phyloP scores from a whole-genome alignment of 768 basidiomycete genomes.

The Boletus insuetus region DNA sequence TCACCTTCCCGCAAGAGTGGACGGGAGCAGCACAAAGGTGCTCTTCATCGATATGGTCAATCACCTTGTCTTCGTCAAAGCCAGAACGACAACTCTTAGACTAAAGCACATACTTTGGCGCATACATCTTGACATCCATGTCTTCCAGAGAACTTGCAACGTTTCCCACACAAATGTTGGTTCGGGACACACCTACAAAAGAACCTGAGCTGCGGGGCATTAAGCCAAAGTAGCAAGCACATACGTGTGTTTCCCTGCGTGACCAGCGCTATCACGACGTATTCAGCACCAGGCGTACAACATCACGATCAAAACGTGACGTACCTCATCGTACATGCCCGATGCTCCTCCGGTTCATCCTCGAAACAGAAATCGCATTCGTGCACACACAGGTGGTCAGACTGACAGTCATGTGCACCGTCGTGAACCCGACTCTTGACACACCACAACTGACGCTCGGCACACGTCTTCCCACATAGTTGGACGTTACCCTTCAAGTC shows the following conservation, averaged over 20 bases:
- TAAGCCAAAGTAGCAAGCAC: conserved; percentile 2
- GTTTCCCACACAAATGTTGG: conserved; percentile 55
- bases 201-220: not conserved
- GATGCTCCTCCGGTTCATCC: conserved; percentile 28
- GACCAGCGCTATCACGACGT: conserved; percentile 46
- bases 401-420: conserved; percentile 46
- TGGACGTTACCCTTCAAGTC: conserved; percentile 46
- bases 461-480: conserved; percentile 49
- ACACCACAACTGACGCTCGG: conserved; percentile 48
- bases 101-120: conserved; percentile 39
- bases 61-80: conserved; percentile 25
- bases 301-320: conserved; percentile 15
- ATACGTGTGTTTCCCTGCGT: conserved; percentile 54
- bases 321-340: conserved; percentile 47
- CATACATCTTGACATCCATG: conserved; percentile 53
- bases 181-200: conserved; percentile 48
- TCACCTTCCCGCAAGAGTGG: conserved; percentile 57
- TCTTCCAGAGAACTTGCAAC: conserved; percentile 44
- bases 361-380: conserved; percentile 40
- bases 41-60: conserved; percentile 44
- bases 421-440: conserved; percentile 45
- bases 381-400: conserved; percentile 45
- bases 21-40: conserved; percentile 52
- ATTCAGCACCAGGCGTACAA: not conserved
- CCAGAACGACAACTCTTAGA: not conserved